These are phyloP conservation scores for Magnaporthales sp. DNA, from an alignment of 2,329 filamentous ascomycete species.

Conservation along the genomic window DNA sequence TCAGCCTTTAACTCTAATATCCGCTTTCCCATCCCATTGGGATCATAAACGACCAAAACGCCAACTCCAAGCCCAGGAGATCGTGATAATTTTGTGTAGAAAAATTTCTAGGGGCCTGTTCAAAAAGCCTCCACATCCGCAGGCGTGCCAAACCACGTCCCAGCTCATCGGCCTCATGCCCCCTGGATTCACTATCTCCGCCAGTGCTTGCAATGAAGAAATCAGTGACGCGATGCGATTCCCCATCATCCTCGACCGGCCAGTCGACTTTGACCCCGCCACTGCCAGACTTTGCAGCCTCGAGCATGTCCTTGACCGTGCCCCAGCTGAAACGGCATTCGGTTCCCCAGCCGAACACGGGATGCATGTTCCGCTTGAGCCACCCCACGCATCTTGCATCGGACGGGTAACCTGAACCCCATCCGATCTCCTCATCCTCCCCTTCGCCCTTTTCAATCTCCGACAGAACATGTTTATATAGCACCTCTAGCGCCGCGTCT, in stretches of 20 bases:
- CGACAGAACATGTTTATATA: conserved; percentile 49
- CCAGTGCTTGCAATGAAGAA: conserved; percentile 48
- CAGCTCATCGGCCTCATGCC: conserved; percentile 53
- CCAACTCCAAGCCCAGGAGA: background rate
- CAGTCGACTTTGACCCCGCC: conserved; percentile 69
- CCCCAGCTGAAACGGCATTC: conserved; percentile 96
- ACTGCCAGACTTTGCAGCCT: conserved; percentile 53
- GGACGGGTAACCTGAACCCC: conserved; percentile 92
- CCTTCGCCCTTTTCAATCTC: conserved; percentile 16
- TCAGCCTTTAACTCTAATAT: background rate
- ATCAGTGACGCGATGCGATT: conserved; percentile 63
- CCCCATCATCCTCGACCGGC: conserved; percentile 65
- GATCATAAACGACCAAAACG: background rate
- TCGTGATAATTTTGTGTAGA: background rate
- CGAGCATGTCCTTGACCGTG: conserved; percentile 87
- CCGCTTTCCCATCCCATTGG: background rate
- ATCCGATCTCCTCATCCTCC: conserved; percentile 33
- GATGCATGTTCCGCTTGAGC: conserved; percentile 82
- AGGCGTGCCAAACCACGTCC: conserved; percentile 77
- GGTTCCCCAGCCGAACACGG: conserved; percentile 87
- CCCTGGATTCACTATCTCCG: conserved; percentile 16
- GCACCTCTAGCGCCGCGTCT: conserved; percentile 77
- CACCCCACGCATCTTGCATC: conserved; percentile 74
- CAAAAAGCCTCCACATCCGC: conserved; percentile 63
- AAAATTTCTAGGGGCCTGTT: conserved; percentile 12